Percentiles rank a stretch among this genome's conserved stretches.
phyloP scores from a whole-genome alignment of 2,329 filamentous ascomycete genomes.

The Nothophaeocryptopus gaeumannii region DNA sequence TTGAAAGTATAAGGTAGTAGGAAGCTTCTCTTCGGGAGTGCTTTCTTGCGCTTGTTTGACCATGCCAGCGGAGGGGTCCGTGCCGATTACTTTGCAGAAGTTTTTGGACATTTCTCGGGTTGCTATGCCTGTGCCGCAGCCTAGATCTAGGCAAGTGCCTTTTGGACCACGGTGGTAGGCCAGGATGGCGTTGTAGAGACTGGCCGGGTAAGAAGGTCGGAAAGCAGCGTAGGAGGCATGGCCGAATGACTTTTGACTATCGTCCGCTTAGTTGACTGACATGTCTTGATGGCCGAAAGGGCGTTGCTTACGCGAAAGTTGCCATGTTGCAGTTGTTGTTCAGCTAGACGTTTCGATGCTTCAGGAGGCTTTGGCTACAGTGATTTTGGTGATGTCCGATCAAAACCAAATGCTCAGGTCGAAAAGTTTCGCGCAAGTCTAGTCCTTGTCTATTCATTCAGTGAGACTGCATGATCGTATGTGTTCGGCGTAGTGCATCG shows the following conservation, averaged over 20 bases:
- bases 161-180: slow-evolving; percentile 50
- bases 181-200: slow-evolving; percentile 55
- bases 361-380: too few relatives aligned
- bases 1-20: slow-evolving; percentile 51
- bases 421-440: too few relatives aligned
- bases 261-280: neutral
- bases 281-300: neutral
- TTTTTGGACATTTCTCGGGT: slow-evolving; percentile 53
- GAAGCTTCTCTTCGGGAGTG: slow-evolving; percentile 23
- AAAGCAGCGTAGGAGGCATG: slow-evolving; percentile 59
- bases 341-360: too few relatives aligned
- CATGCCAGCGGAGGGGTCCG: slow-evolving; percentile 60
- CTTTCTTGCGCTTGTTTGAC: slow-evolving; percentile 34
- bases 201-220: slow-evolving; percentile 57
- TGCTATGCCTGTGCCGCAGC: slow-evolving; percentile 61
- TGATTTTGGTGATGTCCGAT: too few relatives aligned
- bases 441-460: too few relatives aligned
- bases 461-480: too few relatives aligned
- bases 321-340: slow-evolving; percentile 5
- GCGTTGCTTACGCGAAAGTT: slow-evolving; percentile 11
- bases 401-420: too few relatives aligned
- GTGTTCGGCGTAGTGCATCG: too few relatives aligned
- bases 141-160: slow-evolving; percentile 55
- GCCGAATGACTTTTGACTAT: slow-evolving; percentile 56
- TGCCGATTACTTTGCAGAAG: slow-evolving; percentile 53